Evolutionary conservation across 352 stramenopile genomes (phyloP), one percentile per base, ranked within the genome.

Genomic region (Phytophthora sojae): DNA sequence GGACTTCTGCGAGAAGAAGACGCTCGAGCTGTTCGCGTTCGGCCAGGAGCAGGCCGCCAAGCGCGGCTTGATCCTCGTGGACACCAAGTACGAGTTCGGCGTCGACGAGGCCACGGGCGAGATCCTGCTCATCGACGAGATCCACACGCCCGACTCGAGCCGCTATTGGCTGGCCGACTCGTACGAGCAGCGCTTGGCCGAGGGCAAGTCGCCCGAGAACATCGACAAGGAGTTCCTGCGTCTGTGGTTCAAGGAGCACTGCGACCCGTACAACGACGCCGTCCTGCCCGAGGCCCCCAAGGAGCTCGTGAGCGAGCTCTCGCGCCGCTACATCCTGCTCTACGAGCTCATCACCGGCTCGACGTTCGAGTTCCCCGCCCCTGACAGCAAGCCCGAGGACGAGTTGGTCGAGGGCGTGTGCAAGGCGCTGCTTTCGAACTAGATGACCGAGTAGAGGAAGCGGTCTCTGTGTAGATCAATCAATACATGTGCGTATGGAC

Each of bases 161-260:
- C 92, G 97, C 19, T 99, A 98, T 76, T 97, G 93, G 91, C 82
- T 98, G 29, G 86, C 91, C 19, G 69, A 91, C 73, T 97, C 94
- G 26, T 99, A 98, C 74, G 83, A 97, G 49, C 73, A 93, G 68
- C 83, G 93, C 54, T 97, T 98, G 81, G 74, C 75, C 7, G 78
- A 77, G 5, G 94, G 93, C 6, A 78, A 94, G 56, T 97, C 98
- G 58, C 98, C 98, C 15, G 97, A 99, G 64, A 99, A 99, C 79
- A 99, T 99, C 67, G 98, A 99, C 83, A 99, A 99, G 88, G 98
- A 99, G 83, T 99, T 99, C 73, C 76, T 99, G 55, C 88, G 98
- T 59, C 85, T 99, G 42, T 99, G 98, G 98, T 99, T 99, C 83
- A 87, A 90, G 57, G 85, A 99, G 32, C 91, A 98, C 80, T 99